Evolutionary conservation across 1,139 yeast genomes (phyloP).

Genomic region (Hansenula anomala): DNA sequence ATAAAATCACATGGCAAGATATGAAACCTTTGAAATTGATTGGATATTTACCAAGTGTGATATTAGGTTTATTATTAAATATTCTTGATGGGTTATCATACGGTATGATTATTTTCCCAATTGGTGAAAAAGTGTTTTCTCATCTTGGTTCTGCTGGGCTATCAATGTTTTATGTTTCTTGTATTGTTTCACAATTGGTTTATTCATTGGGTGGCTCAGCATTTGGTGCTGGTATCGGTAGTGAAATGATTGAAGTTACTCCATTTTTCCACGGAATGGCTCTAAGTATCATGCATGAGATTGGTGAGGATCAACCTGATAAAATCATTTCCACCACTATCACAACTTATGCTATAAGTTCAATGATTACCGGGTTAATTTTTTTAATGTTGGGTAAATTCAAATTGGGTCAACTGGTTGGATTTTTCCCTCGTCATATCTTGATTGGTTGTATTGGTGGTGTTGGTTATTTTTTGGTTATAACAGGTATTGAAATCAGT

Average conservation of each 20-base stretch:
- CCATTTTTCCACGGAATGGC: slow-evolving; percentile 98
- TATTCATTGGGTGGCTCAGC: slow-evolving; percentile 89
- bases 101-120: slow-evolving; percentile 96
- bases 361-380: slow-evolving; percentile 81
- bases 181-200: slow-evolving; percentile 81
- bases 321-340: slow-evolving; percentile 83
- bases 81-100: slow-evolving; percentile 91
- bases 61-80: slow-evolving; percentile 77
- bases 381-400: slow-evolving; percentile 76
- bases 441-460: slow-evolving; percentile 98
- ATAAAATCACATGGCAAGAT: neutral
- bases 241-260: slow-evolving; percentile 97
- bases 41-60: slow-evolving; percentile 48
- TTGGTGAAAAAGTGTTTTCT: slow-evolving; percentile 73
- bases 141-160: slow-evolving; percentile 83
- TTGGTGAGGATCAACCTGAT: slow-evolving; percentile 50
- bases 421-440: slow-evolving; percentile 94
- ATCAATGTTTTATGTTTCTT: slow-evolving; percentile 90
- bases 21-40: slow-evolving; percentile 15
- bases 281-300: slow-evolving; percentile 51
- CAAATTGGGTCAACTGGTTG: slow-evolving; percentile 78
- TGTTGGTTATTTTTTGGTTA: slow-evolving; percentile 86
- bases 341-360: slow-evolving; percentile 75
- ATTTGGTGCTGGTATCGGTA: slow-evolving; percentile 85
- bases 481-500: slow-evolving; percentile 88